Conservation (phyloP, 1,139 yeast species). For the Kluyveromyces marxianus region DNA sequence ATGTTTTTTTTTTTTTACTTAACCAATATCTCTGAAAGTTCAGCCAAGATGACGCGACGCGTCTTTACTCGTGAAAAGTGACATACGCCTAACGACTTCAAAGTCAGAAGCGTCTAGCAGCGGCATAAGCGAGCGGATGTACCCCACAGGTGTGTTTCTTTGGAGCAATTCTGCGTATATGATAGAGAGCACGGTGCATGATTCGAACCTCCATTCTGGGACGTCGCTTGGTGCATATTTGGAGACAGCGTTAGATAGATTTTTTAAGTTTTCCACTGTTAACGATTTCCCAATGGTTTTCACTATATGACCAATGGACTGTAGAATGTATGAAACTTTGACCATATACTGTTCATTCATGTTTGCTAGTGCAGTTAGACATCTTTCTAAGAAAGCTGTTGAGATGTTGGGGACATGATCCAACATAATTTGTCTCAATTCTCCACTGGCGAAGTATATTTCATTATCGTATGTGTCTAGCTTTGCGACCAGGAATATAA, state of each 20-base stretch:
- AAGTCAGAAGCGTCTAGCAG: conserved; percentile 5
- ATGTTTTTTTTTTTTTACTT: too few relatives aligned
- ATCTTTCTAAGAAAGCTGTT: conserved; percentile 4
- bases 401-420: neutral
- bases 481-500: conserved; percentile 16
- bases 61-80: conserved; percentile 6
- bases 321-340: conserved; percentile 3
- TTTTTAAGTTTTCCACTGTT: conserved; percentile 2
- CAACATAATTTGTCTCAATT: conserved; percentile 17
- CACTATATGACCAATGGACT: neutral
- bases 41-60: conserved; percentile 1
- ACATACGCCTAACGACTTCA: conserved; percentile 4
- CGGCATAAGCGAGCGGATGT: conserved; percentile 6
- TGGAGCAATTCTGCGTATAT: conserved; percentile 1
- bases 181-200: conserved; percentile 4
- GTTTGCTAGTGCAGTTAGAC: conserved; percentile 3
- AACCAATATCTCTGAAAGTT: neutral
- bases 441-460: conserved; percentile 19
- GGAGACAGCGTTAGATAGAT: conserved; percentile 1
- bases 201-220: conserved; percentile 9
- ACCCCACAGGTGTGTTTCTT: conserved; percentile 5
- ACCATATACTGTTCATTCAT: conserved; percentile 4
- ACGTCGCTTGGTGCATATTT: conserved; percentile 4
- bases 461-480: conserved; percentile 20
- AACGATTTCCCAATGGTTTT: conserved; percentile 1